These are phyloP conservation scores for Aplosporella prunicola DNA, from an alignment of 2,329 filamentous ascomycete species.

Conservation along the genomic window DNA sequence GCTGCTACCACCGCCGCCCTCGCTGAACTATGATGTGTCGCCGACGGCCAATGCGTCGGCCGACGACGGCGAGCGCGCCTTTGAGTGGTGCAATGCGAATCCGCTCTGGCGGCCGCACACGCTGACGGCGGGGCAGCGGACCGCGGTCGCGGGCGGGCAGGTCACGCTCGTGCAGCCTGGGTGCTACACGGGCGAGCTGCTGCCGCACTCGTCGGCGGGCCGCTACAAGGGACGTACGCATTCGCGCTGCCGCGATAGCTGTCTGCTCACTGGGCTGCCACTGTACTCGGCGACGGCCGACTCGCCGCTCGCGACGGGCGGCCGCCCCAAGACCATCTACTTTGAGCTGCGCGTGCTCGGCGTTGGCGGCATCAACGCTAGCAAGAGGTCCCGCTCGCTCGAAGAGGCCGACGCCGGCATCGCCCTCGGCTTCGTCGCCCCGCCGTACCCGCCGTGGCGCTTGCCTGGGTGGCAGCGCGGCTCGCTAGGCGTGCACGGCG, in stretches of 20 bases:
- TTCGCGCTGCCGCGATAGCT: constrained; percentile 45
- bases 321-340: constrained; percentile 51
- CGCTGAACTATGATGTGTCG: constrained; percentile 55
- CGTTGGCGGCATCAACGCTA: constrained; percentile 23
- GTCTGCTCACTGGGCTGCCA: constrained; percentile 58
- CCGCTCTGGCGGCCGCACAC: constrained; percentile 47
- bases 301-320: constrained; percentile 47
- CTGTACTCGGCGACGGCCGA: constrained; percentile 53
- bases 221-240: constrained; percentile 37
- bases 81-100: constrained; percentile 54
- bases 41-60: constrained; percentile 60
- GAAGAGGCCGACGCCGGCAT: constrained; percentile 45
- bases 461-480: constrained; percentile 75
- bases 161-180: constrained; percentile 31
- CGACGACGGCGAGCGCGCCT: constrained; percentile 54
- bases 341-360: constrained; percentile 56
- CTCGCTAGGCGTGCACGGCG: constrained; percentile 65
- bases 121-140: constrained; percentile 38
- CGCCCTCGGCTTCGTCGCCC: constrained; percentile 60
- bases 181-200: constrained; percentile 15
- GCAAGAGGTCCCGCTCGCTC: constrained; percentile 15
- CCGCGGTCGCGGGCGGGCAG: constrained; percentile 43
- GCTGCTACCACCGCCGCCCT: constrained; percentile 62
- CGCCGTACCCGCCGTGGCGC: constrained; percentile 68
- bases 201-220: constrained; percentile 12